Evolutionary conservation across 208 protist genomes (phyloP).

Genomic region (Leishmania aethiopica): DNA sequence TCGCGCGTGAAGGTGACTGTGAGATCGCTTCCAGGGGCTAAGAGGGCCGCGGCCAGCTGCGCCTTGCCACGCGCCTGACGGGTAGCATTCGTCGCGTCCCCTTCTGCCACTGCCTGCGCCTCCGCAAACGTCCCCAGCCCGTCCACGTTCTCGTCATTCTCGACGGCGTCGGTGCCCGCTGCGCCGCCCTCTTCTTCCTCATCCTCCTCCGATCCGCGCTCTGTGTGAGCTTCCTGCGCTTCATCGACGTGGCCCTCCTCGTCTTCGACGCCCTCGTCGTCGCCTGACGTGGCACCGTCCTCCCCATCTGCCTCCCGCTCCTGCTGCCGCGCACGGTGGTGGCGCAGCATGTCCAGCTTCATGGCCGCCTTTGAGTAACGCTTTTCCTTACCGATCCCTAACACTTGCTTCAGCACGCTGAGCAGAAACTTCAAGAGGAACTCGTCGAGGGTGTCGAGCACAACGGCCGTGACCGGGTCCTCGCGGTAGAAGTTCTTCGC

Average conservation of each 20-base stretch:
- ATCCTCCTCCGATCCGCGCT: constrained; percentile 9
- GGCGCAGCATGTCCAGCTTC: constrained; percentile 82
- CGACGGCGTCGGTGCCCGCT: constrained; percentile 18
- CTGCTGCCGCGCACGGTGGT: constrained; percentile 24
- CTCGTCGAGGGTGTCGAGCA: constrained; percentile 91
- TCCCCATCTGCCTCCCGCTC: constrained; percentile 11
- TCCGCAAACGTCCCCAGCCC: constrained; percentile 73
- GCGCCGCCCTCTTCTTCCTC: constrained; percentile 14
- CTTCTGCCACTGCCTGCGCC: constrained; percentile 43
- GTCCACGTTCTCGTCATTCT: constrained; percentile 49
- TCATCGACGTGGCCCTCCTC: constrained; percentile 31
- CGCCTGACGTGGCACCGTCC: constrained; percentile 15
- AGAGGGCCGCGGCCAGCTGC: constrained; percentile 9
- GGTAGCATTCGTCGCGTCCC: background rate
- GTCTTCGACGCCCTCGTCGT: constrained; percentile 11
- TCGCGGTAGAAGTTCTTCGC: constrained; percentile 88
- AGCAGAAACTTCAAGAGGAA: constrained; percentile 87
- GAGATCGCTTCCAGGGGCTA: constrained; percentile 38
- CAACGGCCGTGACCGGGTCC: constrained; percentile 78
- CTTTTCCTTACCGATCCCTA: constrained; percentile 86
- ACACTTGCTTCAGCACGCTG: constrained; percentile 83
- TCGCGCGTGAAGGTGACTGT: constrained; percentile 77
- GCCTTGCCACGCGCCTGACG: background rate
- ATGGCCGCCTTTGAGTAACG: constrained; percentile 61
- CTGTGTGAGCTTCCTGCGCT: constrained; percentile 2